Evolutionary conservation across 306 rosid species (phyloP).

Genomic region (Hippophae rhamnoides): DNA sequence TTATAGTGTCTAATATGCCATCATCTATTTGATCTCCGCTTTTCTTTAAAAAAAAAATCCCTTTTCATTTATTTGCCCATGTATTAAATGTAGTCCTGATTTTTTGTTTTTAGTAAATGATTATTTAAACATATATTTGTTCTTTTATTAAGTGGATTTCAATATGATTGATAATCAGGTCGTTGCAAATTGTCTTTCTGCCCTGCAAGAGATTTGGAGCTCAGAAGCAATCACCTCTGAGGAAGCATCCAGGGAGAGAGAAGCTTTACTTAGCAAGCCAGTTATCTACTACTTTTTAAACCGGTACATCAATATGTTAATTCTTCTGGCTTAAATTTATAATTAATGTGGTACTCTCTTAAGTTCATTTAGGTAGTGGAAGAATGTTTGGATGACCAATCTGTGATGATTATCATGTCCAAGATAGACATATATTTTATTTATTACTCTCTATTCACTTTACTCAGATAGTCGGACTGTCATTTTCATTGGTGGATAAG

Average conservation of each 20-base stretch:
- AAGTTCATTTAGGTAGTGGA: not conserved
- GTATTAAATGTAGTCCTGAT: not conserved
- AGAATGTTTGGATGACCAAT: constrained; percentile 1
- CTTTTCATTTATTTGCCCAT: too few species aligned
- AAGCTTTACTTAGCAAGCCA: constrained; percentile 82
- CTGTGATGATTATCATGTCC: too few species aligned
- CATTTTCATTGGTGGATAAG: too few species aligned
- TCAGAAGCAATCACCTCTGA: constrained; percentile 74
- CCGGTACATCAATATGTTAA: constrained; percentile 30
- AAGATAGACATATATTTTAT: too few species aligned
- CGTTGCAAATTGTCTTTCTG: constrained; percentile 88
- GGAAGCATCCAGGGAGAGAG: constrained; percentile 92
- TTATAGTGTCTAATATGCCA: too few species aligned
- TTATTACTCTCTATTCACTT: not conserved
- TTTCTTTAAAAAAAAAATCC: too few species aligned
- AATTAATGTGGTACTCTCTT: too few species aligned
- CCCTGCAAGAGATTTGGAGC: constrained; percentile 95
- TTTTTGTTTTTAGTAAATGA: too few species aligned
- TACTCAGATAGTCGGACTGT: too few species aligned
- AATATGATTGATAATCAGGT: constrained; percentile 34
- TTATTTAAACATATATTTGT: not conserved
- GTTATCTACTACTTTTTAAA: constrained; percentile 69
- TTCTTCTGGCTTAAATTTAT: too few species aligned
- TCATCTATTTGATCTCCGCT: too few species aligned
- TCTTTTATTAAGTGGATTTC: not conserved